Evolutionary conservation across 1,139 yeast species (phyloP).

Genomic region (Pichia terricola): DNA sequence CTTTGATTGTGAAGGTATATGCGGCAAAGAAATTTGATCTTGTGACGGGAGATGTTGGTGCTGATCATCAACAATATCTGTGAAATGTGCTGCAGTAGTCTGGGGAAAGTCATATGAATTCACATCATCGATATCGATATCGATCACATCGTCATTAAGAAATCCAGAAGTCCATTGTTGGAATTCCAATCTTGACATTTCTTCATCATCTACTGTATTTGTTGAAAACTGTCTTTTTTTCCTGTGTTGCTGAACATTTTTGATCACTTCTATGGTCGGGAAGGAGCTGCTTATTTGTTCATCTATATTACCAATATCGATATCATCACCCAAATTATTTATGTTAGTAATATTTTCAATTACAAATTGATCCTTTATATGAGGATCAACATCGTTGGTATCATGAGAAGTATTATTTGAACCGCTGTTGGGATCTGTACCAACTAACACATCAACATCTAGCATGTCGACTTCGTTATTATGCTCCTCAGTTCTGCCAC

Average conservation of each 20-base stretch:
- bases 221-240: constrained; percentile 19
- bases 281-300: neutral
- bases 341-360: neutral
- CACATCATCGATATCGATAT: constrained; percentile 5
- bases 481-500: neutral
- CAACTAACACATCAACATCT: neutral
- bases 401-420: neutral
- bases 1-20: too few relatives aligned
- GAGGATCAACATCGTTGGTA: neutral
- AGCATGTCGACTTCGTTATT: neutral
- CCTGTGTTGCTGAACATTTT: constrained; percentile 34
- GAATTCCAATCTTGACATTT: constrained; percentile 34
- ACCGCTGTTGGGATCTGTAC: neutral
- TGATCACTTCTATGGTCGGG: constrained; percentile 6
- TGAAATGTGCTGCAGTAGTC: constrained; percentile 11
- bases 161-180: constrained; percentile 46
- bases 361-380: neutral
- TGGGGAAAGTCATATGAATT: constrained; percentile 13
- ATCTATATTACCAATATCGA: constrained; percentile 2
- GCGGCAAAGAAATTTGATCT: too few relatives aligned
- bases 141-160: constrained; percentile 32
- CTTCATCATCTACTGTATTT: constrained; percentile 25
- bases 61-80: constrained; percentile 9
- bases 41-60: too few relatives aligned
- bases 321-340: neutral